Base-by-base conservation (phyloP, 2,329 filamentous ascomycete genomes). In the Thelonectria discophora region DNA sequence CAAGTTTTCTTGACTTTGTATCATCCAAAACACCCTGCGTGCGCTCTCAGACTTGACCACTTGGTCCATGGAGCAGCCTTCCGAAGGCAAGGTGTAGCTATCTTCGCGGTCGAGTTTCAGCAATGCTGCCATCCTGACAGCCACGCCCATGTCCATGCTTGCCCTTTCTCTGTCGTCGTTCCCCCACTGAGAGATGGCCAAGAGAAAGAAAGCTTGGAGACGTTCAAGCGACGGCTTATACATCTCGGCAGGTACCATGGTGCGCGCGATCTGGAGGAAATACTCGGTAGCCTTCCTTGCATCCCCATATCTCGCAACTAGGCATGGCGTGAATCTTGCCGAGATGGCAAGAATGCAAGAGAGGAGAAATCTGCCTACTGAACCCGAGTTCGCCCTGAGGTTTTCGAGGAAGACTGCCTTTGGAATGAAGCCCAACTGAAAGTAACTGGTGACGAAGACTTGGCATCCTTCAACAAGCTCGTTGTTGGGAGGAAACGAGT, bases 11-110 rank as follows among this genome's bases (percentile, higher is more conserved):
- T 75, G 73, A 51, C 69, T 76, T 55, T 76, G 69, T 7, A 78
- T 68, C 70, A 79, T 74, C 77, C 77, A 79, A 63, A 77, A 77
- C 0, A 74, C 76, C 10, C 76, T 66, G 6, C 76, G 64, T 1
- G 76, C 76, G 24, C 70, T 71, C 53, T 78, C 76, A 17, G 72
- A 67, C 5, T 70, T 60, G 7, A 78, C 72, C 15, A 76, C 59
- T n/a, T 73, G 65, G 7, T 77, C 72, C 7, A 69, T 61, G 0
- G 70, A 61, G 5, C 71, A 70, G 20, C 0, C 61, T 50, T 1
- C 69, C 64, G 0, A 78, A 63, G 1, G 56, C 43, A 54, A 8
- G 4, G 5, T 30, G 27, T 78, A 79, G 1, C 74, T 73, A 40
- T 78, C 76, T 60, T 79, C 77, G 37, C 74, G 70, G 57, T 78